phyloP scores from a whole-genome alignment of 108 stramenopile genomes.

The Cyclotella choctawhatcheeana region DNA sequence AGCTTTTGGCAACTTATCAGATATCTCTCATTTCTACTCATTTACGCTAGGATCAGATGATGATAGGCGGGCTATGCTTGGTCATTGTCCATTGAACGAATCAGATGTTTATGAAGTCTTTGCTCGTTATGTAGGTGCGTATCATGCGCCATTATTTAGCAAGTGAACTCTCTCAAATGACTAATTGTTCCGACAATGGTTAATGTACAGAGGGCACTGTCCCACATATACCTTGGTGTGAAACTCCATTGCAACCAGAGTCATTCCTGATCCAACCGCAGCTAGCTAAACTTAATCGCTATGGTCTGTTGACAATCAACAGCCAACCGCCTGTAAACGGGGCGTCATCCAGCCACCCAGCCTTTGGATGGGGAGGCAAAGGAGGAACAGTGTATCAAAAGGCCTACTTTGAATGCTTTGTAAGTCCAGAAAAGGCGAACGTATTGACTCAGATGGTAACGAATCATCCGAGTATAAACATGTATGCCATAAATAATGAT shows the following conservation, averaged over 20 bases:
- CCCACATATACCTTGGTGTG: constrained; percentile 95
- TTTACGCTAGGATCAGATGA: constrained; percentile 85
- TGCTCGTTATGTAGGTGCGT: constrained; percentile 78
- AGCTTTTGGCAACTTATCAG: constrained; percentile 93
- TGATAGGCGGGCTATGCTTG: constrained; percentile 90
- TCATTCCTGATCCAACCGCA: constrained; percentile 80
- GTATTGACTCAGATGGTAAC: constrained; percentile 68
- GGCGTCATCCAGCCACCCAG: constrained; percentile 67
- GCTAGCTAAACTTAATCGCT: constrained; percentile 83
- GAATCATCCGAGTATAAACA: constrained; percentile 64
- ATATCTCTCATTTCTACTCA: constrained; percentile 86
- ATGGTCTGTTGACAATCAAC: constrained; percentile 94
- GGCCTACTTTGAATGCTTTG: constrained; percentile 97
- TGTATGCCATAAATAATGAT: constrained; percentile 82
- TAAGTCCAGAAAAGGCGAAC: constrained; percentile 74
- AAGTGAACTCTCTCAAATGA: background rate
- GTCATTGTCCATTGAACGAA: constrained; percentile 74
- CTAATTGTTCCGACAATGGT: background rate
- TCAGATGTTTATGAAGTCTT: constrained; percentile 94
- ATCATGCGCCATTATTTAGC: background rate
- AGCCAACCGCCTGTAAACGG: constrained; percentile 95
- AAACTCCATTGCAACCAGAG: constrained; percentile 93
- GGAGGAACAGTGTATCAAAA: constrained; percentile 97
- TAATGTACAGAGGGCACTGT: constrained; percentile 67
- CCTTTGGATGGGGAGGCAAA: constrained; percentile 95